A percentile compares a stretch with the other conserved stretches of the same genome.
Conservation (phyloP, 192 early-diverging fungal genomes). For the Coemansia pectinata region DNA sequence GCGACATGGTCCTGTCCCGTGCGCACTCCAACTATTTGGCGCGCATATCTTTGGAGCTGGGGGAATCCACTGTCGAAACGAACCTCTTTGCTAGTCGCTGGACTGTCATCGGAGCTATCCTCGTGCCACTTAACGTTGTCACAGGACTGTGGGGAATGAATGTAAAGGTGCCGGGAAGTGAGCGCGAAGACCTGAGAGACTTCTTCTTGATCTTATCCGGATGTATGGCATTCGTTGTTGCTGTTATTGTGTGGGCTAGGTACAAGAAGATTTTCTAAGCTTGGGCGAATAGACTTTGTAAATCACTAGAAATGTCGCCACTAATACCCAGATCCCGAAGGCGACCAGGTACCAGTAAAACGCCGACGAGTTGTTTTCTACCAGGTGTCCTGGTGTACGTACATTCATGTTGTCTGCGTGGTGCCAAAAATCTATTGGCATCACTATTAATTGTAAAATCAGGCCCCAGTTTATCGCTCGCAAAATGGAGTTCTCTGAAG, state of each 20-base stretch:
- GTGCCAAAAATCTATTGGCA: slow-evolving; percentile 5
- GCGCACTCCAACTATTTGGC: slow-evolving; percentile 76
- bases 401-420: slow-evolving; percentile 4
- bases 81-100: slow-evolving; percentile 81
- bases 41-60: slow-evolving; percentile 66
- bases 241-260: slow-evolving; percentile 39
- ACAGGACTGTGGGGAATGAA: slow-evolving; percentile 73
- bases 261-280: slow-evolving; percentile 43
- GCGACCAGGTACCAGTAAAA: slow-evolving; percentile 2
- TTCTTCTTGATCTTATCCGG: slow-evolving; percentile 40
- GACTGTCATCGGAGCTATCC: slow-evolving; percentile 81
- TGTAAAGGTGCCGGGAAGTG: slow-evolving; percentile 46
- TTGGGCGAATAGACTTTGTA: background rate
- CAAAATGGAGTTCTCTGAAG: background rate
- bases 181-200: slow-evolving; percentile 17
- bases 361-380: background rate
- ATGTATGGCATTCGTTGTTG: slow-evolving; percentile 30
- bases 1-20: slow-evolving; percentile 67
- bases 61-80: slow-evolving; percentile 71
- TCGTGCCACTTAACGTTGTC: slow-evolving; percentile 87
- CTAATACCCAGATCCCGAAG: background rate
- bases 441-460: background rate
- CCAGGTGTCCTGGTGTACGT: background rate
- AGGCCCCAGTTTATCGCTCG: slow-evolving; percentile 4
- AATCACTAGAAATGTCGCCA: background rate